Conservation (phyloP, 192 early-diverging fungal genomes). For the Coemansia sp. region DNA sequence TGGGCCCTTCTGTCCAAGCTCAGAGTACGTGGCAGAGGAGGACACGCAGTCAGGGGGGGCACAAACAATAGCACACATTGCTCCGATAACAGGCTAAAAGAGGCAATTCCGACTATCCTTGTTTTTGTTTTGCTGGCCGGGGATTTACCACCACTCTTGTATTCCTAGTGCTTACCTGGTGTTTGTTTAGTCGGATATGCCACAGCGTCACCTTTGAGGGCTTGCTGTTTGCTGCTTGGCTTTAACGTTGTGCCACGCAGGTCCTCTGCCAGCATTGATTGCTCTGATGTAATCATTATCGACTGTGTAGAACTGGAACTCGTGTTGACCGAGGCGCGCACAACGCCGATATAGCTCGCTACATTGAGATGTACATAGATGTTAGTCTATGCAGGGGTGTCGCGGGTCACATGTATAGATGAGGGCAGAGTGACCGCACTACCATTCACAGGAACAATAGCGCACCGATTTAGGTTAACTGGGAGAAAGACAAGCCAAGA, state of each 20-base stretch:
- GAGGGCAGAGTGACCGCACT: neutral
- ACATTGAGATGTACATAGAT: neutral
- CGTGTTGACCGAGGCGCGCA: neutral
- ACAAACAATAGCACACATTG: neutral
- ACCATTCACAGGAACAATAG: neutral
- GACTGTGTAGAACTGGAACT: neutral
- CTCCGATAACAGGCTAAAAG: neutral
- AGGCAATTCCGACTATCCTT: neutral
- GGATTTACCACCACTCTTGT: neutral
- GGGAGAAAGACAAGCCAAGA: neutral
- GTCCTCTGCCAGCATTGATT: neutral
- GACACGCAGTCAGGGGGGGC: neutral
- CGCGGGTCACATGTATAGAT: neutral
- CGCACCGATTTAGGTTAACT: neutral
- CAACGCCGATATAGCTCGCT: neutral
- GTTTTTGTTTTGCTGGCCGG: conserved; percentile 1
- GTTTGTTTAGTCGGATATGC: neutral
- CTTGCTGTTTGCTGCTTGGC: neutral
- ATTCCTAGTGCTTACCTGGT: neutral
- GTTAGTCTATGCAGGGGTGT: neutral
- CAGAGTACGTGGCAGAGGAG: neutral
- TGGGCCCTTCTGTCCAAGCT: neutral
- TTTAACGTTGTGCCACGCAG: neutral
- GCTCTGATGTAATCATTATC: neutral
- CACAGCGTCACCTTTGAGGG: neutral